Conservation (phyloP, 2,329 filamentous ascomycete genomes). For the Hypoxylon sp. region DNA sequence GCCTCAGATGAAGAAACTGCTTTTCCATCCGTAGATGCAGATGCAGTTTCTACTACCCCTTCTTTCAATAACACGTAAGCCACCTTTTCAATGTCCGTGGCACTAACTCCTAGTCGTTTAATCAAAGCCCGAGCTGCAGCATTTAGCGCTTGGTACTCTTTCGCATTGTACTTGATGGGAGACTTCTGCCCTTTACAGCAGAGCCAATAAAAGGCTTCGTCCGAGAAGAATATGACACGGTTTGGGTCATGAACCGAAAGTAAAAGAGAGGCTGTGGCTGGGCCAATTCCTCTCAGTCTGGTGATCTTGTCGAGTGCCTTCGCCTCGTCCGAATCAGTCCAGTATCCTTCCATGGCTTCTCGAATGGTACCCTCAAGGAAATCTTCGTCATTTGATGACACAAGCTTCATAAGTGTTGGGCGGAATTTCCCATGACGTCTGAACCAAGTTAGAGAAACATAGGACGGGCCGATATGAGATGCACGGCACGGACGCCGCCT, state of each 20-base stretch:
- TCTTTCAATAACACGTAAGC: constrained; percentile 74
- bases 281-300: constrained; percentile 78
- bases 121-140: constrained; percentile 57
- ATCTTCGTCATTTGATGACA: constrained; percentile 69
- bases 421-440: constrained; percentile 73
- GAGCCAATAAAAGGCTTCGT: constrained; percentile 82
- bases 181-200: constrained; percentile 64
- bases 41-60: constrained; percentile 21
- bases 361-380: constrained; percentile 62
- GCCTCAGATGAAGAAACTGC: constrained; percentile 17
- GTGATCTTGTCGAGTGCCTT: constrained; percentile 66
- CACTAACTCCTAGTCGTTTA: constrained; percentile 64
- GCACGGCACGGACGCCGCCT: not conserved
- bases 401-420: constrained; percentile 69
- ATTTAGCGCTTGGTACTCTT: constrained; percentile 74
- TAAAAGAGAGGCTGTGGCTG: constrained; percentile 81
- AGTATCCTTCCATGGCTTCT: constrained; percentile 63
- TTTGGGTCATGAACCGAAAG: constrained; percentile 72
- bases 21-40: constrained; percentile 14
- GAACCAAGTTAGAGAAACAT: constrained; percentile 20
- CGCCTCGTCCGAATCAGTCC: constrained; percentile 50
- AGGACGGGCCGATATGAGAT: constrained; percentile 9
- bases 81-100: constrained; percentile 75
- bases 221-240: constrained; percentile 78
- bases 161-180: constrained; percentile 74